These are phyloP conservation scores for Colletotrichum somersetense DNA, from an alignment of 2,329 filamentous ascomycete species.

Conservation along the genomic window DNA sequence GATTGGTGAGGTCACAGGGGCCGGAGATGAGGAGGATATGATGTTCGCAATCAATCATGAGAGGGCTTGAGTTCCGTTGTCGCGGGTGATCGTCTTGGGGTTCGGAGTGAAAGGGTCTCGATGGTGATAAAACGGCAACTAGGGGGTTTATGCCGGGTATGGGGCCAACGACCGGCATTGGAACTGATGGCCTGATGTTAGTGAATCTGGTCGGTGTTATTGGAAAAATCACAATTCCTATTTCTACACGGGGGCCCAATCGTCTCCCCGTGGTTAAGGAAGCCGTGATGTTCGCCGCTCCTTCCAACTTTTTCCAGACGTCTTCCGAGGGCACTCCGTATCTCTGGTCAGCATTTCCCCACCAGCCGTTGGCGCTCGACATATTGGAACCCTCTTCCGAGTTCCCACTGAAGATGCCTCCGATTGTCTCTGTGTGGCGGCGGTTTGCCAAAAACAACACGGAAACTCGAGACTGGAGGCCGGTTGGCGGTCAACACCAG, in stretches of 20 bases:
- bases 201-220: neutral
- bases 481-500: neutral
- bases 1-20: neutral
- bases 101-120: too few relatives aligned
- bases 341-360: neutral
- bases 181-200: neutral
- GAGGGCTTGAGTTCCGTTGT: too few relatives aligned
- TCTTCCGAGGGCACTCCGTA: neutral
- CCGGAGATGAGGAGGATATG: conserved; percentile 6
- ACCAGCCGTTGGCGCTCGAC: neutral
- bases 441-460: too few relatives aligned
- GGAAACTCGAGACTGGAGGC: too few relatives aligned
- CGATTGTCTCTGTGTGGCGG: too few relatives aligned
- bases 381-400: neutral
- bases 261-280: neutral
- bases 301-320: neutral
- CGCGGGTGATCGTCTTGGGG: neutral
- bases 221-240: neutral
- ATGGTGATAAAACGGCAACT: neutral
- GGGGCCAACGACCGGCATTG: neutral
- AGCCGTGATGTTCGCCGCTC: neutral
- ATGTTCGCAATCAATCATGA: neutral
- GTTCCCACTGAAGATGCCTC: neutral
- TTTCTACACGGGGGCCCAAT: neutral
- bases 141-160: neutral